A percentile compares a stretch with the other conserved stretches of the same genome.
Evolutionary conservation across 805 yeast species (phyloP).

Genomic region (Ogataea paraovalis): DNA sequence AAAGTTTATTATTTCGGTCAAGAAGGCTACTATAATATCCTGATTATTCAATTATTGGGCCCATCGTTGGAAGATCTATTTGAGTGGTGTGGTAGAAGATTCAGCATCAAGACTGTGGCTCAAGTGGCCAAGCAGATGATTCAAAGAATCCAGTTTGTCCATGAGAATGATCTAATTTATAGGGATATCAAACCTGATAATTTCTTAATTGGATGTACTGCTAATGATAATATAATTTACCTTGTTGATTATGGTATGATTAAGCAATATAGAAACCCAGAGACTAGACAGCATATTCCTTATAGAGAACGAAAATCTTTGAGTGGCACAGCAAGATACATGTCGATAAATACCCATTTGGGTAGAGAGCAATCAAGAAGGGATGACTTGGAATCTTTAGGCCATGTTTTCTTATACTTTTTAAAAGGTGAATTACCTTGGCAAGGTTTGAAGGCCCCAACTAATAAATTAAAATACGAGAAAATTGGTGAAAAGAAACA

Average conservation of each 20-base stretch:
- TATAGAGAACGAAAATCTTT: slow-evolving; percentile 76
- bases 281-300: slow-evolving; percentile 76
- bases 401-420: slow-evolving; percentile 79
- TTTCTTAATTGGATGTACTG: slow-evolving; percentile 67
- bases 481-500: slow-evolving; percentile 80
- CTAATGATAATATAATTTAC: slow-evolving; percentile 52
- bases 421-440: slow-evolving; percentile 78
- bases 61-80: slow-evolving; percentile 80
- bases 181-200: slow-evolving; percentile 84
- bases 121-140: slow-evolving; percentile 79
- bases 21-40: slow-evolving; percentile 75
- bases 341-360: slow-evolving; percentile 85
- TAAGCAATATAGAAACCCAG: slow-evolving; percentile 76
- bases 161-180: slow-evolving; percentile 71
- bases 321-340: slow-evolving; percentile 82
- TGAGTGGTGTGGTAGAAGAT: slow-evolving; percentile 83
- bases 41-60: slow-evolving; percentile 76
- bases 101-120: slow-evolving; percentile 67
- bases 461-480: slow-evolving; percentile 79
- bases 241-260: slow-evolving; percentile 87
- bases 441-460: slow-evolving; percentile 88
- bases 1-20: slow-evolving; percentile 82
- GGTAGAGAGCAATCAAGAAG: slow-evolving; percentile 82
- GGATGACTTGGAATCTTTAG: slow-evolving; percentile 77
- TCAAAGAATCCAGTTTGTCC: slow-evolving; percentile 64